Conservation (phyloP, 306 rosid genomes). For the Castanea crenata region DNA sequence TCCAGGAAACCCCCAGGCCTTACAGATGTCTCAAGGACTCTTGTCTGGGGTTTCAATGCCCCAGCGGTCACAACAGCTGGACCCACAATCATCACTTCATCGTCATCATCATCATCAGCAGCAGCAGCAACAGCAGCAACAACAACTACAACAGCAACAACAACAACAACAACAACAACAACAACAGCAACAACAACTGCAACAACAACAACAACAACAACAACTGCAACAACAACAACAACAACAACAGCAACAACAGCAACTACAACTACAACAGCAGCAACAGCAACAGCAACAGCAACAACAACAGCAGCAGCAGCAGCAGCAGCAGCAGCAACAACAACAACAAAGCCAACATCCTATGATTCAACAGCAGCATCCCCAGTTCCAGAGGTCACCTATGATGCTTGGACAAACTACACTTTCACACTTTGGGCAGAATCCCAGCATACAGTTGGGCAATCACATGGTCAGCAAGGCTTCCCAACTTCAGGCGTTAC, state of each 20-base stretch:
- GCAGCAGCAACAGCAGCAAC: not conserved
- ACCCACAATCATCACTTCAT: conserved; percentile 59
- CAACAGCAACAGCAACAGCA: conserved; percentile 22
- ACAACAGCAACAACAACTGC: conserved; percentile 41
- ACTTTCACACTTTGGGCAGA: conserved; percentile 79
- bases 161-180: conserved; percentile 24
- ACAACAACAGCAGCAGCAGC: conserved; percentile 28
- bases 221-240: too few relatives aligned
- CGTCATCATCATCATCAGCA: conserved; percentile 30
- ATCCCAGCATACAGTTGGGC: conserved; percentile 63
- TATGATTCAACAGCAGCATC: conserved; percentile 66
- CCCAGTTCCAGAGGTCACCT: conserved; percentile 71
- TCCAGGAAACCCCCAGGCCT: conserved; percentile 79
- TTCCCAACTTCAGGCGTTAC: conserved; percentile 57
- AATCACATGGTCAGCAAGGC: conserved; percentile 63
- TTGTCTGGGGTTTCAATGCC: conserved; percentile 69
- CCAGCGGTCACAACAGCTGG: conserved; percentile 67
- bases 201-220: conserved; percentile 31
- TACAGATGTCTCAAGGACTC: conserved; percentile 90
- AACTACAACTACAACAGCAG: not conserved
- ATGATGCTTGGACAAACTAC: conserved; percentile 68
- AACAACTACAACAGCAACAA: not conserved
- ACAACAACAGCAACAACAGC: too few relatives aligned
- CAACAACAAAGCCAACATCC: conserved; percentile 69
- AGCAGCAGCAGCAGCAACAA: conserved; percentile 41